Percentiles rank a stretch among this genome's conserved stretches.
Evolutionary conservation across 2,329 filamentous ascomycete species (phyloP).

Genomic region (Moelleriella libera): DNA sequence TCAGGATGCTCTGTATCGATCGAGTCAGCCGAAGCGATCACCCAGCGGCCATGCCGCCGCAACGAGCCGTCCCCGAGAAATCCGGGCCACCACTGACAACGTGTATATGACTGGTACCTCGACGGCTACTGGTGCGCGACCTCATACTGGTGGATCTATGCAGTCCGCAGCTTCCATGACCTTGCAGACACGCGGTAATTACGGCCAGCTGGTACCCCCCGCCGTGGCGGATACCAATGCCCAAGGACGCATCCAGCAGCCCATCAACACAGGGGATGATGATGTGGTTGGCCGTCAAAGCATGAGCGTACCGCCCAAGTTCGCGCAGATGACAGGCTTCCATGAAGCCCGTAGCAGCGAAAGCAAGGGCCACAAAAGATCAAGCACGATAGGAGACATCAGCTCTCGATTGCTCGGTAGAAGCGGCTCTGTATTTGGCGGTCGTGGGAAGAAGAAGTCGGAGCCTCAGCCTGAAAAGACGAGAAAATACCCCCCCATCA

Average conservation of each 20-base stretch:
- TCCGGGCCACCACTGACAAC: conserved; percentile 24
- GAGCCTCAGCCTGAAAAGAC: conserved; percentile 41
- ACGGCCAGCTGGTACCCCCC: conserved; percentile 78
- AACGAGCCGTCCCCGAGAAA: conserved; percentile 14
- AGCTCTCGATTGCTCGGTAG: conserved; percentile 76
- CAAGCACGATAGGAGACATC: conserved; percentile 66
- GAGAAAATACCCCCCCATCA: conserved; percentile 75
- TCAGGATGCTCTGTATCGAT: conserved; percentile 29
- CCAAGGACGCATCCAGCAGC: conserved; percentile 81
- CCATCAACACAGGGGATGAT: conserved; percentile 47
- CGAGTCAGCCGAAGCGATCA: conserved; percentile 25
- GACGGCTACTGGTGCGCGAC: conserved; percentile 39
- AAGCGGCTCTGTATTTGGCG: conserved; percentile 68
- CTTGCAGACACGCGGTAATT: conserved; percentile 45
- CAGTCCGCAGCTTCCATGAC: conserved; percentile 55
- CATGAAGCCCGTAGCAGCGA: conserved; percentile 33
- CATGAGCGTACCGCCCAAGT: conserved; percentile 44
- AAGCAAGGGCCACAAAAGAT: conserved; percentile 48
- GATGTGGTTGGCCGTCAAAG: conserved; percentile 52
- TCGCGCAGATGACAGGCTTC: conserved; percentile 43
- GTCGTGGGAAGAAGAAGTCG: conserved; percentile 36
- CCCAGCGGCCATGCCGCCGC: conserved; percentile 29
- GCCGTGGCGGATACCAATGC: conserved; percentile 79
- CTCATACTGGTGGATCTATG: conserved; percentile 72
- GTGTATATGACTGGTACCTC: conserved; percentile 28